These are phyloP conservation scores for Phytophthora rubi DNA, from an alignment of 352 stramenopile genomes.

Conservation along the genomic window DNA sequence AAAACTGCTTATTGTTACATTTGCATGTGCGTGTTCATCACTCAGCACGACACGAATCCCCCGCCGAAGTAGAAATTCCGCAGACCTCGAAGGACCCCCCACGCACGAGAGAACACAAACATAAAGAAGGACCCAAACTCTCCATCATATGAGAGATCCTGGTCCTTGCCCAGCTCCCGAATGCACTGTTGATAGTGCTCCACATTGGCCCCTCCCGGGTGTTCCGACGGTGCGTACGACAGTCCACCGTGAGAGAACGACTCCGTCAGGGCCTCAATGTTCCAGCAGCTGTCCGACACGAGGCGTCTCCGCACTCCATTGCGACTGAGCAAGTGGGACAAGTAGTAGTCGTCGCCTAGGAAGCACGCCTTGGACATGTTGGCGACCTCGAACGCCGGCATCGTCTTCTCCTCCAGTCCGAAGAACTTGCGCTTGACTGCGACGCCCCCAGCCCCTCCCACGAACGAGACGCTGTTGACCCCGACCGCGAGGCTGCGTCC, in stretches of 20 bases:
- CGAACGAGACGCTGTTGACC: slow-evolving; percentile 60
- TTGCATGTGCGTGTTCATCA: background rate
- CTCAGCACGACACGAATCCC: slow-evolving; percentile 48
- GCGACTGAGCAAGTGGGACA: slow-evolving; percentile 54
- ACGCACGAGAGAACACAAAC: slow-evolving; percentile 48
- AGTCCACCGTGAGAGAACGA: slow-evolving; percentile 44
- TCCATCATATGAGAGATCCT: slow-evolving; percentile 53
- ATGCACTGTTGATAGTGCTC: slow-evolving; percentile 72
- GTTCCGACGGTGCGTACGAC: slow-evolving; percentile 38
- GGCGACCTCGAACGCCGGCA: slow-evolving; percentile 46
- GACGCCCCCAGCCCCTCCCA: slow-evolving; percentile 58
- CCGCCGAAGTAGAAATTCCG: slow-evolving; percentile 29
- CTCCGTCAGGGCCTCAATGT: slow-evolving; percentile 32
- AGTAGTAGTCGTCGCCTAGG: slow-evolving; percentile 60
- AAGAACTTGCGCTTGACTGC: slow-evolving; percentile 61
- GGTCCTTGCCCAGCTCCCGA: slow-evolving; percentile 46
- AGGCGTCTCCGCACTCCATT: slow-evolving; percentile 48
- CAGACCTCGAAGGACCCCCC: slow-evolving; percentile 39
- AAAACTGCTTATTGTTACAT: too few species aligned
- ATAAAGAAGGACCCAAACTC: slow-evolving; percentile 53
- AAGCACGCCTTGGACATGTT: slow-evolving; percentile 60
- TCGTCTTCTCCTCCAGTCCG: slow-evolving; percentile 33
- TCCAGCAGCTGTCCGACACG: slow-evolving; percentile 64
- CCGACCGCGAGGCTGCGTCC: slow-evolving; percentile 55
- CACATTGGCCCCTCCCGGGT: slow-evolving; percentile 59